Percentiles rank a stretch among this genome's conserved stretches.
phyloP scores from a whole-genome alignment of 2,329 filamentous ascomycete species.

The Fusarium armeniacum region DNA sequence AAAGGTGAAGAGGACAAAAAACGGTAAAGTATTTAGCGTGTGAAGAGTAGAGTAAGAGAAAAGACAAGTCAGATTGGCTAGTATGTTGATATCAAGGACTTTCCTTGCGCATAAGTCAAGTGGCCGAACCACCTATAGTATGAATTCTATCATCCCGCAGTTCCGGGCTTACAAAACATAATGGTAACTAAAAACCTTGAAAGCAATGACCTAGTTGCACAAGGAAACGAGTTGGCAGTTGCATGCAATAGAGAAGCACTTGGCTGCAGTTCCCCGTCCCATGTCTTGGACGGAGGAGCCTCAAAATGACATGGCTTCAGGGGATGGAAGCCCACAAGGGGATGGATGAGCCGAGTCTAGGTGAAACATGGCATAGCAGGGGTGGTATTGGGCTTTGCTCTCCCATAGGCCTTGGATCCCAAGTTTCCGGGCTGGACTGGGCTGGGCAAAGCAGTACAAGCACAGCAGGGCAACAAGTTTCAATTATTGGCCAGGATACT shows the following conservation, averaged over 20 bases:
- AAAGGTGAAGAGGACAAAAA: constrained; percentile 24
- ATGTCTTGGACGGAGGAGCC: constrained; percentile 41
- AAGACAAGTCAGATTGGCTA: constrained; percentile 32
- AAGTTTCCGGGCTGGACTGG: constrained; percentile 8
- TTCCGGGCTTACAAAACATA: background rate
- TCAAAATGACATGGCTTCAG: constrained; percentile 37
- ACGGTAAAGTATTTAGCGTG: background rate
- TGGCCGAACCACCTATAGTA: background rate
- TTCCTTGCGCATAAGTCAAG: constrained; percentile 41
- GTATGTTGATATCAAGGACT: constrained; percentile 36
- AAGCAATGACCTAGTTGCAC: constrained; percentile 28
- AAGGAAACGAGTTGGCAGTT: constrained; percentile 3
- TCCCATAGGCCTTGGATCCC: background rate
- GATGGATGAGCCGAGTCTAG: constrained; percentile 35
- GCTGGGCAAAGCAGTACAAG: constrained; percentile 17
- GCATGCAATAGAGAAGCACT: constrained; percentile 12
- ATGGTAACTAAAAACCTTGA: constrained; percentile 4
- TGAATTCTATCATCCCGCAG: background rate
- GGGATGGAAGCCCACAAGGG: constrained; percentile 32
- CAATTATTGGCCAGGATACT: constrained; percentile 30
- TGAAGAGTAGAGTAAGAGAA: constrained; percentile 7
- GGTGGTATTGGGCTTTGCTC: constrained; percentile 3
- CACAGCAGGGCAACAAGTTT: constrained; percentile 31
- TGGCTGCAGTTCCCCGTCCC: constrained; percentile 36
- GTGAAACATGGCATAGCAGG: constrained; percentile 39